phyloP scores from a whole-genome alignment of 805 yeast genomes.

The Yarrowia sp. region DNA sequence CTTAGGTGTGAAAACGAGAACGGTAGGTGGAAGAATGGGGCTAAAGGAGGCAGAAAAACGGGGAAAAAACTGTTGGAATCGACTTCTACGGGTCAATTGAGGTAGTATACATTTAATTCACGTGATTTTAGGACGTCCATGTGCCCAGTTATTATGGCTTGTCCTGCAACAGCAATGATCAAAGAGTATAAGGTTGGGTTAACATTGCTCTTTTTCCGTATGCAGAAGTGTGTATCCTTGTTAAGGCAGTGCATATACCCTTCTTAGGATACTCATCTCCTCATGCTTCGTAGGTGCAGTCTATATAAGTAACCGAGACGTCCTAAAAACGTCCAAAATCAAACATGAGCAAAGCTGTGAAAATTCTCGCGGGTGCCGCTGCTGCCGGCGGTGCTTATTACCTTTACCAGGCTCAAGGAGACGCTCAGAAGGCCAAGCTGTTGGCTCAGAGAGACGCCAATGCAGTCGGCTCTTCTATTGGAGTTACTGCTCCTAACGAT shows the following conservation, averaged over 20 bases:
- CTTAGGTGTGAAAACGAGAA: not conserved
- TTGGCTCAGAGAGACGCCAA: slow-evolving; percentile 30
- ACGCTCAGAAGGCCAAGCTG: slow-evolving; percentile 30
- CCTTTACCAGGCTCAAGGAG: slow-evolving; percentile 30
- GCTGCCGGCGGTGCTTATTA: slow-evolving; percentile 33
- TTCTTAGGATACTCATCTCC: not conserved
- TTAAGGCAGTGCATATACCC: not conserved
- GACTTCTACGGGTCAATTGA: not conserved
- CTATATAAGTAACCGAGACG: too few species aligned
- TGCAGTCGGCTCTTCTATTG: not conserved
- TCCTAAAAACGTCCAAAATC: not conserved
- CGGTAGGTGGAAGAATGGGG: not conserved
- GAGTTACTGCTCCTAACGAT: slow-evolving; percentile 20
- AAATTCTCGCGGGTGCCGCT: slow-evolving; percentile 29
- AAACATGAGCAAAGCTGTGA: slow-evolving; percentile 29
- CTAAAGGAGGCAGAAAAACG: not conserved
- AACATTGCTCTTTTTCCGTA: slow-evolving; percentile 14
- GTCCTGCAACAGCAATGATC: slow-evolving; percentile 21
- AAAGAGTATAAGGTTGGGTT: not conserved
- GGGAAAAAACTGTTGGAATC: too few species aligned
- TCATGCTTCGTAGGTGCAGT: not conserved
- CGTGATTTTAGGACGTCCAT: too few species aligned
- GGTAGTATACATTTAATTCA: not conserved
- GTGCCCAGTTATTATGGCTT: too few species aligned
- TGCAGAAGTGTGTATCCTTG: not conserved